Conservation (phyloP, 805 yeast species). For the Cyberlindnera veronae region DNA sequence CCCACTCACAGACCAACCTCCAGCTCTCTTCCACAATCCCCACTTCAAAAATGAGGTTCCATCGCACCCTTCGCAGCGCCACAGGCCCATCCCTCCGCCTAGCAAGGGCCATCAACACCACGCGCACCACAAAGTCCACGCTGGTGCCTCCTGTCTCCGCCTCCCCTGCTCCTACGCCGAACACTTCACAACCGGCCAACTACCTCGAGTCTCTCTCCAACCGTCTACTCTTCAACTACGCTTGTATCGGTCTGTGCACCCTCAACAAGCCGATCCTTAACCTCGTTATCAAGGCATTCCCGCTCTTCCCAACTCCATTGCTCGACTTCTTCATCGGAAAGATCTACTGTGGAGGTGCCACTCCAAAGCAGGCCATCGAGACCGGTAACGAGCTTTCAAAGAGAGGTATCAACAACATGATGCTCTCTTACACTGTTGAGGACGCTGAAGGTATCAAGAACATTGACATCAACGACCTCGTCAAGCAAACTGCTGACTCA, state of each 20-base stretch:
- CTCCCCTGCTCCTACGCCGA: conserved; percentile 3
- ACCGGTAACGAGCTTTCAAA: conserved; percentile 66
- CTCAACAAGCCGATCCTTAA: conserved; percentile 59
- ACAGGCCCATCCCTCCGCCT: background rate
- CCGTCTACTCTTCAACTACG: conserved; percentile 58
- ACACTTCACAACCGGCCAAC: conserved; percentile 13
- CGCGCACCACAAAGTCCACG: conserved; percentile 14
- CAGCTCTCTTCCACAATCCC: background rate
- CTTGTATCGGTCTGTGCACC: conserved; percentile 68
- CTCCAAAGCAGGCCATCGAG: conserved; percentile 58
- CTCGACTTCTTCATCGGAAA: conserved; percentile 74
- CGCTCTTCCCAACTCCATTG: conserved; percentile 68
- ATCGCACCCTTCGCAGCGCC: too few relatives aligned
- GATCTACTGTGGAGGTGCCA: conserved; percentile 89
- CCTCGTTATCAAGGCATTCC: conserved; percentile 61
- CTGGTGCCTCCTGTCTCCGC: conserved; percentile 2
- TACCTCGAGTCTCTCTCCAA: conserved; percentile 53
- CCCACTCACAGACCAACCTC: too few relatives aligned
- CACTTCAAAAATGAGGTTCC: background rate
- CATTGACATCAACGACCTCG: conserved; percentile 54
- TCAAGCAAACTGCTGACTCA: conserved; percentile 61
- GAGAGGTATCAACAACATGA: conserved; percentile 88
- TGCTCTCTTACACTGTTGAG: conserved; percentile 91
- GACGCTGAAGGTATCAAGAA: conserved; percentile 79
- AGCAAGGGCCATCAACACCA: conserved; percentile 20